Base-by-base conservation (phyloP, 257 asterid genomes). In the Solanum rostratum region DNA sequence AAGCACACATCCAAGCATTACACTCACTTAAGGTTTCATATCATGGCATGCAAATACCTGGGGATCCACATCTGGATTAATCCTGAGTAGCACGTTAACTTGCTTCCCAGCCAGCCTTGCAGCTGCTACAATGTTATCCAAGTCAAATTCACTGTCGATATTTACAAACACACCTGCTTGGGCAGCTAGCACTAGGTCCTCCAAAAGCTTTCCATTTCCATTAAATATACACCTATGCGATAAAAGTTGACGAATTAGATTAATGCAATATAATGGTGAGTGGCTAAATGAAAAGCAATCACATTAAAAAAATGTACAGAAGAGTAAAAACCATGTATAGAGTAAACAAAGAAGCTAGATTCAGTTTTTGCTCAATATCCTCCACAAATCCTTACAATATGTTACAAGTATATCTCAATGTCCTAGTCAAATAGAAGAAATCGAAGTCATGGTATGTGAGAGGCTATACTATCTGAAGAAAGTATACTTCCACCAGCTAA, bases 61-160 rank as follows among this genome's bases (percentile, higher is more conserved):
- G 85, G 99, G 99, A 88, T 96, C 99, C 86, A 95, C 99, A 73
- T 96, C 97, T 1, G 99, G 99, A 90, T 96, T 96, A 84, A 96
- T 96, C 19, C 98, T 94, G 54, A 96, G 86, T 29, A 96, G 90
- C 87, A 95, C 98, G 43, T 96, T 93, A 83, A 93, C 97, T 87
- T 89, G 89, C 90, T 95, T 96, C 85, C 97, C 97, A 20, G 97
- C 88, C 86, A 96, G 86, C 88, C 93, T 93, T 74, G 98, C 92
- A 39, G 99, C 98, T 2, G 90, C 87, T 20, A 93, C 93, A 60
- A 95, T 96, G 90, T 96, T 96, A 45, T 95, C 98, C 90, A 96
- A 88, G 88, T 96, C 99, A 87, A 96, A 96, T 80, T 95, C 99
- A 52, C 98, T 96, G 81, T 96, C 98, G 45, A 96, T 89, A 88